Percentiles rank a stretch among this genome's conserved stretches.
Conservation (phyloP, 1,284 basidiomycete species). For the Golubevia sp. region DNA sequence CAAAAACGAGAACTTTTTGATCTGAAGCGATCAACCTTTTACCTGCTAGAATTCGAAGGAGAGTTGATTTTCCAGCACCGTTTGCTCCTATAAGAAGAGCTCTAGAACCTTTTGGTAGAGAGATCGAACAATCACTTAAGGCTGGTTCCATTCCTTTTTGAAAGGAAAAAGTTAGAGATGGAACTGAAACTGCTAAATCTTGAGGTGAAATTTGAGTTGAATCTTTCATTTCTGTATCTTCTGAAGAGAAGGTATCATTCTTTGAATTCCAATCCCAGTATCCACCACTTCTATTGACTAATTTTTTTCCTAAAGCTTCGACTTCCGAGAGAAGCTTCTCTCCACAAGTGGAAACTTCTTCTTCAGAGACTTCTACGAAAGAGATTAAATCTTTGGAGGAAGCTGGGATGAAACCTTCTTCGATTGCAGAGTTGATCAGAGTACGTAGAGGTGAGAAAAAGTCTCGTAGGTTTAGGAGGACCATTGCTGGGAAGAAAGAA, state of each 20-base stretch:
- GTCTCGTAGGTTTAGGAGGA: constrained; percentile 78
- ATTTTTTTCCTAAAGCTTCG: constrained; percentile 9
- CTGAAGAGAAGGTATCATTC: constrained; percentile 1
- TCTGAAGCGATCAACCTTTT: constrained; percentile 65
- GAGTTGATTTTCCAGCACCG: constrained; percentile 88
- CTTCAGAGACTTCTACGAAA: too few species aligned
- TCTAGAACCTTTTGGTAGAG: constrained; percentile 40
- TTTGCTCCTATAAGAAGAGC: constrained; percentile 59
- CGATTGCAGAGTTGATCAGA: constrained; percentile 72
- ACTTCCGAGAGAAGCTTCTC: constrained; percentile 29
- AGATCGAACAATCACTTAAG: constrained; percentile 38
- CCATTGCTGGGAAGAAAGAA: constrained; percentile 74
- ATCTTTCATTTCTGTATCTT: too few species aligned
- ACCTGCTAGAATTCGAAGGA: constrained; percentile 90
- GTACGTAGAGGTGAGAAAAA: constrained; percentile 80
- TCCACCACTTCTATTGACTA: constrained; percentile 16
- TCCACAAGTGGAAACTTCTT: constrained; percentile 13
- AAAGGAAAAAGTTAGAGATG: constrained; percentile 47
- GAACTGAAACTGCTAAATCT: constrained; percentile 38
- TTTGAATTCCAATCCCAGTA: constrained; percentile 41
- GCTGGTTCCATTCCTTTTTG: constrained; percentile 28
- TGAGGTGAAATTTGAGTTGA: not conserved
- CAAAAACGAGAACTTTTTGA: constrained; percentile 45
- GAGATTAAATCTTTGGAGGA: too few species aligned
- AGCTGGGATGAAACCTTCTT: constrained; percentile 76